A percentile compares a stretch with the other conserved stretches of the same genome.
Conservation (phyloP, 2,329 filamentous ascomycete species). For the Pyricularia grisea region DNA sequence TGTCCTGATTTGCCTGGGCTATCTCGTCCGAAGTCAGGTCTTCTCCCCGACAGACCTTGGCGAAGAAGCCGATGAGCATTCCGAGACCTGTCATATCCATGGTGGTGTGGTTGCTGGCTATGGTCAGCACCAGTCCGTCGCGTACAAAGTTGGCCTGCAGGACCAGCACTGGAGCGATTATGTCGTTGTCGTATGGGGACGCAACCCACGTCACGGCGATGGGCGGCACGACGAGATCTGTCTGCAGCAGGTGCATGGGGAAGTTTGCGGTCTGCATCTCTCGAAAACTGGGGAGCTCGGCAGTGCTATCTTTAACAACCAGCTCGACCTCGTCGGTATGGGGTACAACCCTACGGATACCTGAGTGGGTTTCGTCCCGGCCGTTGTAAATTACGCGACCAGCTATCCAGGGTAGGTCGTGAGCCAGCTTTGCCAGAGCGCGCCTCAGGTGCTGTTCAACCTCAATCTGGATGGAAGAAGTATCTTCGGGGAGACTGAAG, state of each 20-base stretch:
- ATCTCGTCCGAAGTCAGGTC: slow-evolving; percentile 35
- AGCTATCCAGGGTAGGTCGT: slow-evolving; percentile 32
- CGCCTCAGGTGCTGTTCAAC: background rate
- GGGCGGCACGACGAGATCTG: slow-evolving; percentile 20
- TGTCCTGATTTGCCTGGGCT: slow-evolving; percentile 18
- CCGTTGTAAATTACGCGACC: slow-evolving; percentile 30
- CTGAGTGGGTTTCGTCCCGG: slow-evolving; percentile 15
- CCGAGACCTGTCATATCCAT: slow-evolving; percentile 15
- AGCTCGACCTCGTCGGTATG: slow-evolving; percentile 21
- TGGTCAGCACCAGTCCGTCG: slow-evolving; percentile 11
- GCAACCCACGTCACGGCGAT: slow-evolving; percentile 25
- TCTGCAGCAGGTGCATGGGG: slow-evolving; percentile 38
- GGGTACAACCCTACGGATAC: slow-evolving; percentile 28
- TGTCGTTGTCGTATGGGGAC: slow-evolving; percentile 14
- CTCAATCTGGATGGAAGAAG: background rate
- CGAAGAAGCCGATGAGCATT: slow-evolving; percentile 24
- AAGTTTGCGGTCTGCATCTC: slow-evolving; percentile 28
- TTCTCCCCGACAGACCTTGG: slow-evolving; percentile 35
- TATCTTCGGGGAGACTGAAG: background rate
- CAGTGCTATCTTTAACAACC: slow-evolving; percentile 20
- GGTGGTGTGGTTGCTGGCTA: slow-evolving; percentile 12
- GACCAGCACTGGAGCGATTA: slow-evolving; percentile 28
- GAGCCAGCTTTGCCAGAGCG: background rate
- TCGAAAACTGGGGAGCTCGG: slow-evolving; percentile 11
- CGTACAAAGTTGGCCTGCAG: slow-evolving; percentile 13